Conservation (phyloP, 495 filamentous ascomycete genomes). For the Tuber magnatum region DNA sequence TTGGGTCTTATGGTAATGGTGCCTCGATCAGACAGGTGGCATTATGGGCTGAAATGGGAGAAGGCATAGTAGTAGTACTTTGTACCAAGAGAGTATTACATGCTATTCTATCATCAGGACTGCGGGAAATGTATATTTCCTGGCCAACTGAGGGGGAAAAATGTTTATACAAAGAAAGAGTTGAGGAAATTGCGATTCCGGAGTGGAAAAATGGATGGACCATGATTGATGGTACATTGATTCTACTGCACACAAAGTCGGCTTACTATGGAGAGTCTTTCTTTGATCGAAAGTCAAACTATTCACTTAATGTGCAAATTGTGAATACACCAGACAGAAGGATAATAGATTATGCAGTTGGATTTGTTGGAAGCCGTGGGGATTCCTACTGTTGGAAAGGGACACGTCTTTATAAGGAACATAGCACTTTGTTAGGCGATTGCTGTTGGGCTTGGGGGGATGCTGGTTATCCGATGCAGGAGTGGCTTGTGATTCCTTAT, state of each 20-base stretch:
- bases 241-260: background rate
- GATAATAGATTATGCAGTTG: background rate
- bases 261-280: background rate
- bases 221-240: background rate
- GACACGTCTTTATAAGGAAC: too few species aligned
- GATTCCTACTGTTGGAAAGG: too few species aligned
- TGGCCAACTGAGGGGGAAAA: background rate
- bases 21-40: background rate
- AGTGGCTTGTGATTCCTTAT: too few species aligned
- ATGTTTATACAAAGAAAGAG: background rate
- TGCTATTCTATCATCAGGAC: background rate
- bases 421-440: too few species aligned
- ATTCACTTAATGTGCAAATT: background rate
- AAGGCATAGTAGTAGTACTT: background rate
- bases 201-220: background rate
- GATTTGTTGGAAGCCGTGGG: too few species aligned
- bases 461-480: too few species aligned
- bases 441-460: too few species aligned
- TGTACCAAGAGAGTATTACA: too few species aligned
- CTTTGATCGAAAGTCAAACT: background rate
- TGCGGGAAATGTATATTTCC: background rate
- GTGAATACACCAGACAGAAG: background rate
- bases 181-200: background rate
- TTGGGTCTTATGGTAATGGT: background rate
- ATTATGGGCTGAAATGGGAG: background rate